Percentiles rank a stretch among this genome's conserved stretches.
phyloP scores from a whole-genome alignment of 1,139 yeast species.

The Kodamaea alishanica region DNA sequence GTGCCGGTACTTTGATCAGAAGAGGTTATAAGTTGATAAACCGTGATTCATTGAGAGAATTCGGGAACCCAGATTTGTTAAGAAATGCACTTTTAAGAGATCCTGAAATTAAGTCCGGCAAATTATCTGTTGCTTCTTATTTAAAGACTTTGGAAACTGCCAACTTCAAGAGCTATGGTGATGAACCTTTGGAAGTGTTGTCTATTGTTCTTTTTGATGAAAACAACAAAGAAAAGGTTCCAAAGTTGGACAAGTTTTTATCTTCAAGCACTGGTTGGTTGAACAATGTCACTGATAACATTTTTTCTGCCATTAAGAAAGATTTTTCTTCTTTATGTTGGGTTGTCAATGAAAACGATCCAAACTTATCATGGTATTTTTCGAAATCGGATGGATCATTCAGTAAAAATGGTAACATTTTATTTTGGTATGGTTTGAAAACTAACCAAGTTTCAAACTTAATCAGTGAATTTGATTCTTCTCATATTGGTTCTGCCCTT shows the following conservation, averaged over 20 bases:
- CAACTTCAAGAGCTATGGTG: constrained; percentile 80
- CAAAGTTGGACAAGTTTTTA: constrained; percentile 82
- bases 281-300: constrained; percentile 93
- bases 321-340: constrained; percentile 76
- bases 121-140: constrained; percentile 76
- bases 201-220: constrained; percentile 60
- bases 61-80: constrained; percentile 71
- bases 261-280: constrained; percentile 94
- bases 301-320: constrained; percentile 76
- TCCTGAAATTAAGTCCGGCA: constrained; percentile 67
- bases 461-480: constrained; percentile 58
- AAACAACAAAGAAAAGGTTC: constrained; percentile 42
- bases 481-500: constrained; percentile 33
- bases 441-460: constrained; percentile 61
- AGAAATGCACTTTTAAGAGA: constrained; percentile 76
- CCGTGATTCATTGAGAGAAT: constrained; percentile 65
- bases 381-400: constrained; percentile 92
- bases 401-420: constrained; percentile 79
- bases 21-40: constrained; percentile 88
- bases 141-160: constrained; percentile 63
- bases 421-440: constrained; percentile 92
- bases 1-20: constrained; percentile 98
- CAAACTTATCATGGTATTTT: constrained; percentile 90
- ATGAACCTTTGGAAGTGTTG: constrained; percentile 91
- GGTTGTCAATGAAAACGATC: constrained; percentile 87